phyloP scores from a whole-genome alignment of 2,329 filamentous ascomycete species.

The Colletotrichum sp. region DNA sequence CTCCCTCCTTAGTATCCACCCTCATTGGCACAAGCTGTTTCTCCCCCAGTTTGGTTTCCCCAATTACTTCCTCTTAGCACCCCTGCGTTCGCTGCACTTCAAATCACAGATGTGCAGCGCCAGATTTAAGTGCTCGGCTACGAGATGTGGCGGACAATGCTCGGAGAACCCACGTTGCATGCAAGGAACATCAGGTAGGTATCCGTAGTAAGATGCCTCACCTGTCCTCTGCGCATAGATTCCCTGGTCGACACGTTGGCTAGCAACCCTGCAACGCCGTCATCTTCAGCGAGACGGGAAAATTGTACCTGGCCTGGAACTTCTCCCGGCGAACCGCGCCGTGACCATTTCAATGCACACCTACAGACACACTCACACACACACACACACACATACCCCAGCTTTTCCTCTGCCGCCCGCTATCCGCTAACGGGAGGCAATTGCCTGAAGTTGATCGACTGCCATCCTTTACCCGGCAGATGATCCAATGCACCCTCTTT shows the following conservation, averaged over 20 bases:
- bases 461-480: neutral
- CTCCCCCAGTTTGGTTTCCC: neutral
- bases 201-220: neutral
- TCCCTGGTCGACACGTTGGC: neutral
- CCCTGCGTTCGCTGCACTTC: neutral
- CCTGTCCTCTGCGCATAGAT: neutral
- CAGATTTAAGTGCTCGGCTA: neutral
- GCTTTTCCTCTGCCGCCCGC: conserved; percentile 16
- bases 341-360: neutral
- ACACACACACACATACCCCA: neutral
- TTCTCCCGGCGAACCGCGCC: neutral
- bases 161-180: neutral
- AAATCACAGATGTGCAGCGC: neutral
- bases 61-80: neutral
- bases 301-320: neutral
- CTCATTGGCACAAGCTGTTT: neutral
- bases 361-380: neutral
- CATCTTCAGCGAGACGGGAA: neutral
- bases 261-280: neutral
- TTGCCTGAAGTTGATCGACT: conserved; percentile 4
- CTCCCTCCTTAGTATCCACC: neutral
- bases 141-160: neutral
- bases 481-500: conserved; percentile 1
- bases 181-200: neutral
- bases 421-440: neutral